A percentile compares a stretch with the other conserved stretches of the same genome.
Conservation (phyloP, 352 stramenopile genomes). For the Phytophthora foliorum region DNA sequence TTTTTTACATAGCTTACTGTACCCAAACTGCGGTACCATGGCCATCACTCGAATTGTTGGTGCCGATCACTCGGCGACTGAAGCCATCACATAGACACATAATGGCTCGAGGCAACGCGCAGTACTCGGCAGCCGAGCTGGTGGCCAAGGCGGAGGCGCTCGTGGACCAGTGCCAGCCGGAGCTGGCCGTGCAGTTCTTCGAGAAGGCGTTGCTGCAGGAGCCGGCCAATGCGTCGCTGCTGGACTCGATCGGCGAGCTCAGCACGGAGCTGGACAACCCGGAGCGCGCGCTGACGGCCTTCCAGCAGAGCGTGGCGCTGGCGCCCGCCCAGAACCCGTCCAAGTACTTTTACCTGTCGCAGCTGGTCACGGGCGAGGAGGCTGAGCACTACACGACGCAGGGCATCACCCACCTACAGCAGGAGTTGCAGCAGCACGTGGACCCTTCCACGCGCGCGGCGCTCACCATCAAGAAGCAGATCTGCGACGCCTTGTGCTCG, state of each 20-base stretch:
- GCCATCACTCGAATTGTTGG: neutral
- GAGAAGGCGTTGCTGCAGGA: constrained; percentile 81
- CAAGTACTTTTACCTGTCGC: constrained; percentile 90
- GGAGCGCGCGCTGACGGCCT: constrained; percentile 75
- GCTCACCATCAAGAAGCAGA: constrained; percentile 88
- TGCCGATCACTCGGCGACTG: neutral
- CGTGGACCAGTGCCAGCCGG: constrained; percentile 87
- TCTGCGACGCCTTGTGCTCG: constrained; percentile 95
- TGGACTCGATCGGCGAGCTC: constrained; percentile 86
- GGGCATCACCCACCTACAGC: constrained; percentile 74
- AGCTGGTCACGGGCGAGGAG: constrained; percentile 81
- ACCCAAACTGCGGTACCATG: neutral
- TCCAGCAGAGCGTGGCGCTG: constrained; percentile 75
- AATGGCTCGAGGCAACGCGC: constrained; percentile 40
- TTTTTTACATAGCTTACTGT: too few species aligned
- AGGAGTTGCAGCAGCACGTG: constrained; percentile 61
- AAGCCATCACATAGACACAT: constrained; percentile 20
- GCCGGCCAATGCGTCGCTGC: constrained; percentile 70
- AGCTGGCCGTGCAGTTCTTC: constrained; percentile 88
- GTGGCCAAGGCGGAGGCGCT: constrained; percentile 86
- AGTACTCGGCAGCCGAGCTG: constrained; percentile 76
- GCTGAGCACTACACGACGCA: constrained; percentile 74
- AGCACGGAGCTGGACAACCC: constrained; percentile 86
- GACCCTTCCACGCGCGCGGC: constrained; percentile 60
- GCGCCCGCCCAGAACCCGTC: constrained; percentile 76